Evolutionary conservation across 768 basidiomycete species (phyloP), one percentile per base, ranked within the genome.

Genomic region (Boletus barrowsii): DNA sequence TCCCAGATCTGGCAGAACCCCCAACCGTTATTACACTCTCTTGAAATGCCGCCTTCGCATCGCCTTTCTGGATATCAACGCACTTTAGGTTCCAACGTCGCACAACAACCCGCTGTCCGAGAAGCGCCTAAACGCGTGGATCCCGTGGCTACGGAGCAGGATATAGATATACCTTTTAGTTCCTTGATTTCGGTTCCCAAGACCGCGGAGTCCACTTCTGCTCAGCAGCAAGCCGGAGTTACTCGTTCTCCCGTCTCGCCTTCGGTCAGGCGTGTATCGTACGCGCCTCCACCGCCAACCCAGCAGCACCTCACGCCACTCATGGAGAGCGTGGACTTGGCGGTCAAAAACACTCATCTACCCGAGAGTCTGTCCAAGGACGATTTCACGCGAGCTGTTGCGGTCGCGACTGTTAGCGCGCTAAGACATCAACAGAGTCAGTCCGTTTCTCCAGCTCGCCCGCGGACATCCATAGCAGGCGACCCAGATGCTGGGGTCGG

Each of bases 1-100:
- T 86, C 89, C 14, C 97, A 98, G 68, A 99, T 99, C 62, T 99
- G 97, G 97, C 94, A 98, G 68, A 98, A 98, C 67, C 95, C 95
- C 3, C 93, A 89, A 56, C 87, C 85, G 45, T 77, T 94, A 3
- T 72, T 93, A 49, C 83, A 91, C 36, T 74, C 82, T 3, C 71
- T 82, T 48, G 90, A 91, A 42, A 64, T 87, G 17, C 76, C 82
- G 6, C 68, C 75, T 15, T 57, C 66, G 29, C 76, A 79, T 26
- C 82, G 90, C 36, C 60, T 81, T 40, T 87, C 87, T 9, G 53
- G 86, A 35, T 88, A 90, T 68, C 84, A 88, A 57, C 83, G 82
- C 51, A 66, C 81, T 13, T 9, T 4, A 35, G 33, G 11, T 35
- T 13, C 46, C 8, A 54, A 40, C 22, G 15, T 22, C 4, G 20